Evolutionary conservation across 768 basidiomycete genomes (phyloP), one percentile per base, ranked within the genome.

Genomic region (Rhodotorula sphaerocarpa): DNA sequence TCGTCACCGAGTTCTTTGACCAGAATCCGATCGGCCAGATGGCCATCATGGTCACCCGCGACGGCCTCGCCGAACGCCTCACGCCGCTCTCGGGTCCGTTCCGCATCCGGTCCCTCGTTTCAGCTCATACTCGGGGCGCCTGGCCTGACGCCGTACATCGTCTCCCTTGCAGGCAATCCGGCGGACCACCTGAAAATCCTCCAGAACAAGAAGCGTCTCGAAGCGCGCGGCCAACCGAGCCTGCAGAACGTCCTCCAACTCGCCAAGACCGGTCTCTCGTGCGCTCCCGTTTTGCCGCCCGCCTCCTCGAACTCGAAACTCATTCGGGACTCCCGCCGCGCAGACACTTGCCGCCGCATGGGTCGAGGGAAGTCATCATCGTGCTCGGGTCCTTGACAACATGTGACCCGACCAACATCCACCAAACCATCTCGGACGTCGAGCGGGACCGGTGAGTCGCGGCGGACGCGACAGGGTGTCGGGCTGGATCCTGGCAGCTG

Each of bases 1-100:
- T 97, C 69, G 81, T 97, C 33, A 79, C 82, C 11, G 95, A 99
- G 74, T 99, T 93, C 92, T 99, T 97, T 75, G 95, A 99, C 76
- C 95, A 97, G 77, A 99, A 99, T 72, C 95, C 95, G 2, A 80
- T 99, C 18, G 92, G 93, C 27, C 95, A 97, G 76, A 88, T 99
- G 67, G 93, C 91, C 3, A 78, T 97, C 34, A 89, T 97, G 23
- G 90, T 88, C 9, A 90, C 97, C 83, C 80, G 91, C 28, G 83
- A 88, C 39, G 90, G 95, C 0, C 75, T 96, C 28, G 91, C 90
- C 0, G 95, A 97, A 75, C 82, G 88, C 5, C 78, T 97, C 45
- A 83, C 88, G 3, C 87, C 90, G 63, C 88, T 99, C 85, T 88
- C 91, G 70, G 93, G 92, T 90, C 72, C 51, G 82, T 27, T n/a